A percentile compares a stretch with the other conserved stretches of the same genome.
phyloP scores from a whole-genome alignment of 2,329 filamentous ascomycete genomes.

The Cytospora mali region DNA sequence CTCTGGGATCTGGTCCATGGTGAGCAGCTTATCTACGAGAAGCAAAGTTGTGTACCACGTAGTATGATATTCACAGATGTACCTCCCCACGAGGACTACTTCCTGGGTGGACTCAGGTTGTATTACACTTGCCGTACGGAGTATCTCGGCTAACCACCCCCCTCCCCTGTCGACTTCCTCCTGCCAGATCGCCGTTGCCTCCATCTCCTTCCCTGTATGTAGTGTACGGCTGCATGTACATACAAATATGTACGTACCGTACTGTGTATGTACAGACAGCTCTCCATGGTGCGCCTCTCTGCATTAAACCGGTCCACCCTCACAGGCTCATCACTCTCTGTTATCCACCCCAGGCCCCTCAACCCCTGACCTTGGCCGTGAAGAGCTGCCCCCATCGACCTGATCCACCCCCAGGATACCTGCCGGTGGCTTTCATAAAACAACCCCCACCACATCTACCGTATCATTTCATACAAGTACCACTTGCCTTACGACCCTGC shows the following conservation, averaged over 20 bases:
- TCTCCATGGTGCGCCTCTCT: constrained; percentile 39
- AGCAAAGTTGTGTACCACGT: constrained; percentile 6
- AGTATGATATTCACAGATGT: constrained; percentile 7
- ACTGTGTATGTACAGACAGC: constrained; percentile 36
- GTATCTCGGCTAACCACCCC: constrained; percentile 24
- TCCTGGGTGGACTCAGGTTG: constrained; percentile 24
- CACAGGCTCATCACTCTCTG: constrained; percentile 24
- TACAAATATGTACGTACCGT: constrained; percentile 27
- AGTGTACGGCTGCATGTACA: constrained; percentile 49
- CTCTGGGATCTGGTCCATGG: constrained; percentile 9
- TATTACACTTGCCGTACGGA: constrained; percentile 28
- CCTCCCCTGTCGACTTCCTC: constrained; percentile 33
- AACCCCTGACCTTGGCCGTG: constrained; percentile 34
- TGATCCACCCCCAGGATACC: constrained; percentile 50
- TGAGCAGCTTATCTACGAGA: constrained; percentile 7
- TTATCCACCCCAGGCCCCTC: constrained; percentile 28
- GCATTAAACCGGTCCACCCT: constrained; percentile 36
- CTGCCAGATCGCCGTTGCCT: constrained; percentile 42
- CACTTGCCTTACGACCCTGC: constrained; percentile 47
- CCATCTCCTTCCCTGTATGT: constrained; percentile 55
- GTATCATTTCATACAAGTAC: constrained; percentile 53
- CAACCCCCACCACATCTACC: constrained; percentile 53
- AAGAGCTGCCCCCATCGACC: constrained; percentile 26
- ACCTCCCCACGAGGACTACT: constrained; percentile 22
- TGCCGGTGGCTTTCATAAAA: constrained; percentile 53